Evolutionary conservation across 306 rosid genomes (phyloP).

Genomic region (Trifolium dubium): DNA sequence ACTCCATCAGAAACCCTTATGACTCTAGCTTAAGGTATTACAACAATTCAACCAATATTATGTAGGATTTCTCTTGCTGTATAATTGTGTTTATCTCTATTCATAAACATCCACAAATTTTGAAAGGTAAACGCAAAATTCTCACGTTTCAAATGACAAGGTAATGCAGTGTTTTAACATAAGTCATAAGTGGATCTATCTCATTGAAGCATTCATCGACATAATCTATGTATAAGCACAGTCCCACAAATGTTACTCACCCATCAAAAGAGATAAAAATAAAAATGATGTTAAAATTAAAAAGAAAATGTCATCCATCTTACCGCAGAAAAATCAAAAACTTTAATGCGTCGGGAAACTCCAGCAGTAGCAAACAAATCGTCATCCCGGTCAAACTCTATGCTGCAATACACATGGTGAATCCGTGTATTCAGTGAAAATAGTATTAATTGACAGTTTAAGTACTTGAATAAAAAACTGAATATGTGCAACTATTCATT

Average conservation of each 20-base stretch:
- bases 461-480: slow-evolving; percentile 1
- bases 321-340: slow-evolving; percentile 92
- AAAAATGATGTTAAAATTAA: background rate
- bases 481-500: slow-evolving; percentile 10
- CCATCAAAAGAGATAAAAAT: slow-evolving; percentile 25
- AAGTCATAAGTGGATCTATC: background rate
- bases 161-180: background rate
- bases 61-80: background rate
- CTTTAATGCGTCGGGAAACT: slow-evolving; percentile 93
- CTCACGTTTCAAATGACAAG: background rate
- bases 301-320: slow-evolving; percentile 38
- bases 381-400: slow-evolving; percentile 93
- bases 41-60: background rate
- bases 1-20: background rate
- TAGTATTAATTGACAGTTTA: slow-evolving; percentile 7
- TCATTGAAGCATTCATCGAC: slow-evolving; percentile 21
- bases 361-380: slow-evolving; percentile 98
- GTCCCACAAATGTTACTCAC: background rate
- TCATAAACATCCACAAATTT: background rate
- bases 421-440: slow-evolving; percentile 40
- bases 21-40: background rate
- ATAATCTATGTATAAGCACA: slow-evolving; percentile 15
- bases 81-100: background rate
- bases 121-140: background rate
- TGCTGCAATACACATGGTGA: slow-evolving; percentile 66